Evolutionary conservation across 2,329 filamentous ascomycete genomes (phyloP).

Genomic region (Ceratocystis ficicola): DNA sequence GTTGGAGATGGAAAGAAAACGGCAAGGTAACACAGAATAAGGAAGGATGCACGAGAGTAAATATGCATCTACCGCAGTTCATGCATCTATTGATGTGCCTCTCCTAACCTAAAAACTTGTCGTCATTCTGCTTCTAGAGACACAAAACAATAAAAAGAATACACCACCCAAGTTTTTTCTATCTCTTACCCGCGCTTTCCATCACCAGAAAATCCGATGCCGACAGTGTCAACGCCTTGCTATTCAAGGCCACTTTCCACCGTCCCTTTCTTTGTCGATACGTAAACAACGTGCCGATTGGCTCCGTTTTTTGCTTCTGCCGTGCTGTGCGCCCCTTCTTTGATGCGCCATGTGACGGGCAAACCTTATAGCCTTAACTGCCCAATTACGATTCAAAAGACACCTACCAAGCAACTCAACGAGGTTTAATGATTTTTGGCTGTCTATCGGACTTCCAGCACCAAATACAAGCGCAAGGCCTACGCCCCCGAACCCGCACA

Average conservation of each 20-base stretch:
- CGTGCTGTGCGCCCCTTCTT: not conserved
- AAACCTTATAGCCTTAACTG: not conserved
- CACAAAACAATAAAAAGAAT: too few species aligned
- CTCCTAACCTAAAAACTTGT: too few species aligned
- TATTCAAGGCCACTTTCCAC: not conserved
- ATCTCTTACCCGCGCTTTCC: not conserved
- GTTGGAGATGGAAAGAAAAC: too few species aligned
- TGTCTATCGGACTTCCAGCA: not conserved
- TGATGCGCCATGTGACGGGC: conserved; percentile 1
- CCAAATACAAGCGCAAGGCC: too few species aligned
- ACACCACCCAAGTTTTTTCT: not conserved
- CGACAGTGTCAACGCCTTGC: not conserved
- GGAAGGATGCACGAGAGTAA: too few species aligned
- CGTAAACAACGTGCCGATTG: not conserved
- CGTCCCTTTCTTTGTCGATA: not conserved
- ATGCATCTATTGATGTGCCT: too few species aligned
- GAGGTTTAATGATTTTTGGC: not conserved
- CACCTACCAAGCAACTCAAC: not conserved
- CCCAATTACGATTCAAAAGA: not conserved
- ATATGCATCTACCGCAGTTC: too few species aligned
- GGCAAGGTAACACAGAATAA: too few species aligned
- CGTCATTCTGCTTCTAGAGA: too few species aligned
- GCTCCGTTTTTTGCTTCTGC: not conserved
- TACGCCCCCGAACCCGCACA: not conserved
- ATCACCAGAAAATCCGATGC: not conserved